Base-by-base conservation (phyloP, 75 land plant species). In the Pseudotsuga menziesii region DNA sequence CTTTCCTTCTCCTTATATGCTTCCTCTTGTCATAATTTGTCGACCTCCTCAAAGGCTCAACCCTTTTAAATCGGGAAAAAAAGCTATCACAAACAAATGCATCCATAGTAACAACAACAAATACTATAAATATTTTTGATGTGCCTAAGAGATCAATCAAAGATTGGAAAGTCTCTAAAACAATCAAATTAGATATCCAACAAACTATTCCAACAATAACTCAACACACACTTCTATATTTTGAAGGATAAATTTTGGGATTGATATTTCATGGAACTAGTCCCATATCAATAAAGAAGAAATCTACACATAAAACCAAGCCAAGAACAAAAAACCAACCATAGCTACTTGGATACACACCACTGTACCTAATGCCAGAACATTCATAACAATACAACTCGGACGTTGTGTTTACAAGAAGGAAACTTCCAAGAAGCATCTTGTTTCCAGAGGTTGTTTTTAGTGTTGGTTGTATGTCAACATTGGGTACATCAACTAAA, bases 261-360 rank as follows among this genome's bases (percentile, higher is more conserved):
- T 97, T 97, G 57, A 97, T 87, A 1, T 98, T 88, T 97, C 99
- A 97, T 6, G 99, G 99, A 36, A 97, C 99, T 13, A 98, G 93
- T 19, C 99, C 99, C 99, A 97, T 97, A 36, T 98, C 99, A 48
- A 97, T 97, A 14, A 98, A 66, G 48, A 94, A 97, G 80, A 81
- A 88, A 23, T 84, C 78, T 64, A 97, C 89, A 74, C 92, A 97
- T 1, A 97, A 74, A 4, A 85, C 94, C 76, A 97, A 79, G 4
- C 95, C 97, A 4, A 86, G 3, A 9, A 97, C 85, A 59, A 98
- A 93, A 77, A 94, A n/a, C 91, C 93, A 92, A 0, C 98, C 99
- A 76, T 79, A 85, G 12, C 48, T 20, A 20, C 82, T 83, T 52
- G 74, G 74, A 72, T 56, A 72, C 22, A 22, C 20, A 39, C 0